A percentile compares a stretch with the other conserved stretches of the same genome.
These are phyloP conservation scores for Mrakia gelida DNA, from an alignment of 768 basidiomycete species.

Conservation along the genomic window DNA sequence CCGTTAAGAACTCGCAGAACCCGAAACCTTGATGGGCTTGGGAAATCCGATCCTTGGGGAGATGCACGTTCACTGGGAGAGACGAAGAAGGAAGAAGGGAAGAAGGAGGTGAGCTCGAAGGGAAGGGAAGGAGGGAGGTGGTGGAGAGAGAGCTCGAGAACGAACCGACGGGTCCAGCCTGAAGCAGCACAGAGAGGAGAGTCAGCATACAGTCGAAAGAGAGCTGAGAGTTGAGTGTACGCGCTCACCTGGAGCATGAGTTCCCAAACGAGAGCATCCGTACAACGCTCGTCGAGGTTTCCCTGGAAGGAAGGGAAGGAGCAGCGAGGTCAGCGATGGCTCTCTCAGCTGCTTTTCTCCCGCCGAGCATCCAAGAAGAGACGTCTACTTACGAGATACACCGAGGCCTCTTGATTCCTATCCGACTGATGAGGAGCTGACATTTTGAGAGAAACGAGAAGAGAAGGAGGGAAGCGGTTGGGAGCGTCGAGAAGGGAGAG, in stretches of 20 bases:
- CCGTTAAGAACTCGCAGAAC: constrained; percentile 98
- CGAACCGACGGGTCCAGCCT: constrained; percentile 97
- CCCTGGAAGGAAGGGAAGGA: constrained; percentile 55
- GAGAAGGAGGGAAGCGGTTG: neutral
- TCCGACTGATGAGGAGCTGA: constrained; percentile 46
- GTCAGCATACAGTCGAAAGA: neutral
- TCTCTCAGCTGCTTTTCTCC: too few relatives aligned
- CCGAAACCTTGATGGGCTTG: constrained; percentile 99
- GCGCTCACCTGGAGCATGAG: constrained; percentile 62
- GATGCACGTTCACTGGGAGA: constrained; percentile 81
- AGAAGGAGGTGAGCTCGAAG: neutral
- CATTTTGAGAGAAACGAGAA: neutral
- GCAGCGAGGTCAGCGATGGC: neutral
- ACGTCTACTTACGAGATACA: constrained; percentile 60
- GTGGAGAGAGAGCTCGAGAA: constrained; percentile 30
- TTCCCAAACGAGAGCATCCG: constrained; percentile 95
- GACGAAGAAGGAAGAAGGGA: neutral
- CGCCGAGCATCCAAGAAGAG: constrained; percentile 23
- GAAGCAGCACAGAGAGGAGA: constrained; percentile 40
- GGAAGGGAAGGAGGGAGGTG: neutral
- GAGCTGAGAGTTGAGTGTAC: neutral
- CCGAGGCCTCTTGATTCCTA: constrained; percentile 85
- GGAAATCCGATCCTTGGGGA: constrained; percentile 96
- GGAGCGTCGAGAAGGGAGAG: neutral
- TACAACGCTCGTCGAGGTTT: constrained; percentile 90